Conservation (phyloP, 139 green algal species). For the Haematococcus lacustris region DNA sequence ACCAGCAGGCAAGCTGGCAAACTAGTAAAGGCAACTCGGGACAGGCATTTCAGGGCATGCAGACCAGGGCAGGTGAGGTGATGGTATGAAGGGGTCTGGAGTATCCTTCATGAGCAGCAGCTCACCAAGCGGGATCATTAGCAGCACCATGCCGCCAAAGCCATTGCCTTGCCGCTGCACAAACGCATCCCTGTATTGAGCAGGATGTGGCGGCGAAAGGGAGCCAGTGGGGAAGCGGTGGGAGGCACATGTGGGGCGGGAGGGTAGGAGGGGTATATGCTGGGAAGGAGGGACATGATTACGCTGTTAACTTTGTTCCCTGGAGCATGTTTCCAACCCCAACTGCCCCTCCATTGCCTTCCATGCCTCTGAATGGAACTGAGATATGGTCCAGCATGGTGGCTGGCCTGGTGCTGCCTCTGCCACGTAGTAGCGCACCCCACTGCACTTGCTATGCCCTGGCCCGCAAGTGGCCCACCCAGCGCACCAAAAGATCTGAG, state of each 20-base stretch:
- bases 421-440: too few species aligned
- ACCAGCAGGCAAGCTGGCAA: too few species aligned
- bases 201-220: not conserved
- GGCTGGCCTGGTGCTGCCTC: too few species aligned
- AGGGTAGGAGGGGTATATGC: not conserved
- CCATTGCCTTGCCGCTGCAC: conserved; percentile 19
- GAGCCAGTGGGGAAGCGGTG: not conserved
- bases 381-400: too few species aligned
- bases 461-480: not conserved
- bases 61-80: too few species aligned
- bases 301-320: too few species aligned
- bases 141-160: conserved; percentile 18
- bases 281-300: not conserved
- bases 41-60: too few species aligned
- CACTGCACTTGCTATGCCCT: not conserved
- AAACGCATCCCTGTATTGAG: conserved; percentile 12
- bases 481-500: conserved; percentile 19
- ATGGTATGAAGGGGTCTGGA: too few species aligned
- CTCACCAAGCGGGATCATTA: conserved; percentile 25
- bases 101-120: too few species aligned
- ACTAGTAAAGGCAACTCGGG: too few species aligned
- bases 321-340: not conserved
- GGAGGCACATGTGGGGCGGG: not conserved
- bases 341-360: not conserved
- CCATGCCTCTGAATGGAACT: not conserved